Evolutionary conservation across 78 protist species (phyloP).

Genomic region (Cavenderia fasciculata): DNA sequence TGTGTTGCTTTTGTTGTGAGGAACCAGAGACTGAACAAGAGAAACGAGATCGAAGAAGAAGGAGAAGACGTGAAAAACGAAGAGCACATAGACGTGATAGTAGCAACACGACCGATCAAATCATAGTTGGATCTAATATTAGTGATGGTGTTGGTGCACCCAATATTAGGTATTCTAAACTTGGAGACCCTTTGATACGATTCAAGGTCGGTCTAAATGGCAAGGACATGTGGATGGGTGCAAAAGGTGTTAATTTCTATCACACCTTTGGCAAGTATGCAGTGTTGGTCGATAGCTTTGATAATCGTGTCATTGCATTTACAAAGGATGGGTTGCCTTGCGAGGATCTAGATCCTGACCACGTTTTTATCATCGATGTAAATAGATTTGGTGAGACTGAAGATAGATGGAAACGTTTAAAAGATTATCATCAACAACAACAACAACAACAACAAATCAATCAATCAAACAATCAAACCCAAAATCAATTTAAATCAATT

Average conservation of each 20-base stretch:
- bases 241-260: constrained; percentile 36
- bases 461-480: no score
- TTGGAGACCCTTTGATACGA: no score
- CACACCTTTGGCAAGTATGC: constrained; percentile 47
- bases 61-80: not conserved
- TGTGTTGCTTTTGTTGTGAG: constrained; percentile 2
- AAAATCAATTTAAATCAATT: no score
- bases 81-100: no score
- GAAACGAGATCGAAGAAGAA: not conserved
- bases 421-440: constrained; percentile 11
- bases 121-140: no score
- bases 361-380: constrained; percentile 17
- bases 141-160: no score
- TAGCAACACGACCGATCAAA: no score
- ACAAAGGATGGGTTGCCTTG: constrained; percentile 42
- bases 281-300: constrained; percentile 28
- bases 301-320: constrained; percentile 36
- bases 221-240: constrained; percentile 55
- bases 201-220: constrained; percentile 30
- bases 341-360: constrained; percentile 28
- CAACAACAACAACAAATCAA: not conserved
- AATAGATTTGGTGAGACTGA: constrained; percentile 45
- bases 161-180: no score
- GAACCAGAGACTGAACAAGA: no score
- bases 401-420: constrained; percentile 45